Base-by-base conservation (phyloP, 2,329 filamentous ascomycete genomes). In the Incumbomyces delicatus region DNA sequence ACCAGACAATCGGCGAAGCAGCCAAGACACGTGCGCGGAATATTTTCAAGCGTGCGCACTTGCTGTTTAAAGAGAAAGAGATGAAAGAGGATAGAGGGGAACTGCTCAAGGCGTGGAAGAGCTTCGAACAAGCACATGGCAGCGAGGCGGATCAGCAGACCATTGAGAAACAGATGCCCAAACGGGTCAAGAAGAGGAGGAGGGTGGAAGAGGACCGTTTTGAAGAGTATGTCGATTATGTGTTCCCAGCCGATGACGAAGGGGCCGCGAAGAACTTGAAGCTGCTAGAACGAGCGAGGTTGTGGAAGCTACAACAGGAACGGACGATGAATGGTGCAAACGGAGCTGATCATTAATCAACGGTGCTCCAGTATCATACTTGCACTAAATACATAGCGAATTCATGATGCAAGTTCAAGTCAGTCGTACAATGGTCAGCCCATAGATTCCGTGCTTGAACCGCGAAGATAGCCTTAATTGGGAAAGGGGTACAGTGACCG, bases 191-290 rank as follows among this genome's bases (percentile, higher is more conserved):
- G 81, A 90, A 92, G 75, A 49, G 55, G 42, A 83, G 92, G 65
- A 87, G 81, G 76, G 67, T 95, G 64, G 89, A 94, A 62, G 90
- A 95, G 66, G 89, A 92, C 63, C 82, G 80, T 32, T 95, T 87
- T 71, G 88, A 98, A 74, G 92, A 98, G 70, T 96, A 95, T 66
- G 79, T 92, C 68, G 92, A 96, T 65, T 96, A 94, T 59, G 79
- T 98, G 30, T 98, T 98, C 78, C 92, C 92, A 1, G 88, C 87
- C 3, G 92, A 96, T 69, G 89, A 95, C 64, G 80, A 87, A 68
- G 83, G 87, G 62, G 83, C 84, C 47, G 84, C 84, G 56, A 89
- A 86, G 59, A 70, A 95, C 65, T 85, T 85, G 43, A 87, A 85
- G 63, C 73, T 96, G 63, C 70, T 95, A 68, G 82, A 86, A 52